Conservation (phyloP, 108 stramenopile genomes). For the Cyclotella sp. region DNA sequence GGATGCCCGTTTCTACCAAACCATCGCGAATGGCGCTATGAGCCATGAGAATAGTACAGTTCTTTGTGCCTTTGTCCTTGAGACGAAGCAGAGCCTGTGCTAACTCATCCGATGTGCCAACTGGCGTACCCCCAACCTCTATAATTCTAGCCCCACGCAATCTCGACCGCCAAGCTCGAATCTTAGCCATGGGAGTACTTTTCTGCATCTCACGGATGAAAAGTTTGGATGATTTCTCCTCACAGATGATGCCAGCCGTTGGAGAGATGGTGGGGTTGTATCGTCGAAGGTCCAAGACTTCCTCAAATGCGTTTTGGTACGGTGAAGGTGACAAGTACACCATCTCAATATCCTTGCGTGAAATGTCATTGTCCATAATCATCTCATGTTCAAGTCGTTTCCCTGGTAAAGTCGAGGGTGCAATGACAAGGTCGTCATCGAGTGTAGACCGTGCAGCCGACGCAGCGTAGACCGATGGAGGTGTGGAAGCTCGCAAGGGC, state of each 20-base stretch:
- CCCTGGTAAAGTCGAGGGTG: background rate
- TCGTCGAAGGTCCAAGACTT: too few species aligned
- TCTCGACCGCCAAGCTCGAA: too few species aligned
- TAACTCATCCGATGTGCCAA: background rate
- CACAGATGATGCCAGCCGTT: too few species aligned
- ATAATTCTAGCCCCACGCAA: too few species aligned
- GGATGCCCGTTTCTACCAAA: too few species aligned
- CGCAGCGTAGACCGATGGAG: background rate
- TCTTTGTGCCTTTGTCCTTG: background rate
- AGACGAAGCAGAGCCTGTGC: background rate
- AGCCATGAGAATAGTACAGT: background rate
- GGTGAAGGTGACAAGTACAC: background rate
- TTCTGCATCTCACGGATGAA: background rate
- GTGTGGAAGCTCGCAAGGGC: background rate
- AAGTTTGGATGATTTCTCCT: too few species aligned
- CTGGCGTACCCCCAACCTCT: background rate
- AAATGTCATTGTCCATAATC: too few species aligned
- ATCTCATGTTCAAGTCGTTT: too few species aligned
- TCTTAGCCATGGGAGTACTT: background rate
- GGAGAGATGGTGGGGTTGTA: too few species aligned
- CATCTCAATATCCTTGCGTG: too few species aligned
- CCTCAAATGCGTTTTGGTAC: background rate
- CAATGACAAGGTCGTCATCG: background rate
- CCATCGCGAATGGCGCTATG: too few species aligned
- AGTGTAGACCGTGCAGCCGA: background rate